A percentile compares a stretch with the other conserved stretches of the same genome.
These are phyloP conservation scores for Primulina tabacum DNA, from an alignment of 257 asterid genomes.

Conservation along the genomic window DNA sequence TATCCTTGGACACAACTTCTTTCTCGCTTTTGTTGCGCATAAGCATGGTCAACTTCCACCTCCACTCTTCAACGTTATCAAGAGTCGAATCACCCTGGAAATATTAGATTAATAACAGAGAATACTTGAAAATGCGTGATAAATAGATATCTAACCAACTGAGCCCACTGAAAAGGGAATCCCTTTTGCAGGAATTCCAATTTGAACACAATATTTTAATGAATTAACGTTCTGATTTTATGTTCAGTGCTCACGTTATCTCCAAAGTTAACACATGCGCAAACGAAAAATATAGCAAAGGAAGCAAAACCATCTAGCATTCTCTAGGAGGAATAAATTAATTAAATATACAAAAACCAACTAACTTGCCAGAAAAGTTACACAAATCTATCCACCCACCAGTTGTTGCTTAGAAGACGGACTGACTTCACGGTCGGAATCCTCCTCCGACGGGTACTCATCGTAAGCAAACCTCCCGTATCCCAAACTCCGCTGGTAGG, in stretches of 20 bases:
- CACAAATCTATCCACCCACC: constrained; percentile 31
- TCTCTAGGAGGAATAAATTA: not conserved
- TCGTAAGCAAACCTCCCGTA: constrained; percentile 67
- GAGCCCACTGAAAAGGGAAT: not conserved
- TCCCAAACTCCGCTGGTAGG: constrained; percentile 56
- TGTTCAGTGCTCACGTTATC: not conserved
- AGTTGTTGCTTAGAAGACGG: constrained; percentile 66
- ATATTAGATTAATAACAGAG: constrained; percentile 26
- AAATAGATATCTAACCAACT: constrained; percentile 11
- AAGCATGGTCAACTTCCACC: constrained; percentile 64
- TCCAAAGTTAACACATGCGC: not conserved
- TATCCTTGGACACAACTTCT: constrained; percentile 73
- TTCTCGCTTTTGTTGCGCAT: constrained; percentile 58
- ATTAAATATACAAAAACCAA: not conserved
- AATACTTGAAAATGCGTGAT: constrained; percentile 8
- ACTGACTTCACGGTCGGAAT: constrained; percentile 49
- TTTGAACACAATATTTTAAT: too few relatives aligned
- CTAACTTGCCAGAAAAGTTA: not conserved
- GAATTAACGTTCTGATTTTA: too few relatives aligned
- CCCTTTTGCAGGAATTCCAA: not conserved
- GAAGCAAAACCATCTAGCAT: not conserved
- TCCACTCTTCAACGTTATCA: constrained; percentile 91
- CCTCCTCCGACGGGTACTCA: constrained; percentile 66
- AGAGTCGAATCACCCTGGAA: constrained; percentile 61
- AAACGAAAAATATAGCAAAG: not conserved